Evolutionary conservation across 2,329 filamentous ascomycete species (phyloP), one percentile per base, ranked within the genome.

Genomic region (Ophiocordyceps australis): DNA sequence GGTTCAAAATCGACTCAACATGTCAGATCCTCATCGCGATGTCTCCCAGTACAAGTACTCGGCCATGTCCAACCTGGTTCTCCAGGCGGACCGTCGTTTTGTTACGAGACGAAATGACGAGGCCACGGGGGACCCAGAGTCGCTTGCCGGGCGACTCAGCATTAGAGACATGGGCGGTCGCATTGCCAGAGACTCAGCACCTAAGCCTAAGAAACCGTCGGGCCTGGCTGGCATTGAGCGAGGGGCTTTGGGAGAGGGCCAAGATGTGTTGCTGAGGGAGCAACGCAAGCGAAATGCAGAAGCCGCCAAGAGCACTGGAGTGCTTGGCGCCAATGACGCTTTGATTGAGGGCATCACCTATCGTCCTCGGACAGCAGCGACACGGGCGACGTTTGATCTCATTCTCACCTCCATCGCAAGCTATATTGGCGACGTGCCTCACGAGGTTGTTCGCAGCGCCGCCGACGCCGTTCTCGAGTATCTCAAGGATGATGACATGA

Each of bases 11-110:
- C 35, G 40, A 43, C 45, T 38, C 50, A 64, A 49, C 30, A 85
- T 86, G 80, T 65, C 77, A 52, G 78, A 74, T 51, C 63, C 70
- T 52, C 62, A 74, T 45, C 70, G 69, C 54, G 72, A 89, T 76
- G 79, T 92, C 45, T 85, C 82, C 54, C 85, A 93, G 57, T 94
- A 92, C 69, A 94, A 94, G 57, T 93, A 94, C 70, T 83, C 83
- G 73, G 83, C 81, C 54, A 95, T 98, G 89, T 98, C 89, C 60
- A 98, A 98, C 73, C 77, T 98, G 82, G 89, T 98, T 49, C 81
- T 98, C 71, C 89, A 98, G 79, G 85, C 83, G 60, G 89, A 98
- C 62, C 77, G 85, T 58, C 77, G 89, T 42, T 95, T 98, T 50
- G 77, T 92, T 42, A 82, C 82, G 36, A 74, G 89, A 50, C 74